These are phyloP conservation scores for Dendrocalamus latiflorus DNA, from an alignment of 202 grass and related monocot genomes.

Conservation along the genomic window DNA sequence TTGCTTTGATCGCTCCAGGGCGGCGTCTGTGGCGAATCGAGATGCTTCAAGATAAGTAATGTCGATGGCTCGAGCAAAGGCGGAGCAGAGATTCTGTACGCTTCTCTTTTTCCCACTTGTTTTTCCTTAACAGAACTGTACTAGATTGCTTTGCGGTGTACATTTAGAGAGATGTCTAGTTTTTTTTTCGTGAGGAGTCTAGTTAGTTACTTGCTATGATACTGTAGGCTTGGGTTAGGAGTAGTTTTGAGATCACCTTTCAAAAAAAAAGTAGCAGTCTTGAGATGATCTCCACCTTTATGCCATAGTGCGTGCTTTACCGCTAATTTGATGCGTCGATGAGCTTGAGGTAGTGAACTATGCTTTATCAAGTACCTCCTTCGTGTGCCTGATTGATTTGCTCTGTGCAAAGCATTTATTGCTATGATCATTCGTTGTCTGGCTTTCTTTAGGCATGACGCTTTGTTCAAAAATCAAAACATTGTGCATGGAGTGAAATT, in stretches of 20 bases:
- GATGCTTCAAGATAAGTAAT: slow-evolving; percentile 82
- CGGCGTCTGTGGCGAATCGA: slow-evolving; percentile 41
- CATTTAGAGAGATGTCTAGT: not conserved
- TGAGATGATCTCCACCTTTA: not conserved
- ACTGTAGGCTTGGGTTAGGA: not conserved
- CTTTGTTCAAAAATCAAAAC: slow-evolving; percentile 12
- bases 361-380: not conserved
- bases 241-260: not conserved
- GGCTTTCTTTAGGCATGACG: not conserved
- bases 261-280: not conserved
- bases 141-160: not conserved
- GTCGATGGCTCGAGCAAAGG: slow-evolving; percentile 23
- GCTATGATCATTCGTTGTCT: not conserved
- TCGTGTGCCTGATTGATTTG: not conserved
- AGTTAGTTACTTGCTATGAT: not conserved
- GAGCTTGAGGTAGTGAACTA: not conserved
- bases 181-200: no score
- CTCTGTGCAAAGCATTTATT: not conserved
- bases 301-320: not conserved
- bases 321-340: not conserved
- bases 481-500: not conserved
- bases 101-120: not conserved
- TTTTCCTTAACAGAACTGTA: not conserved
- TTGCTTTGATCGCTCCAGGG: slow-evolving; percentile 36
- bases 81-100: slow-evolving; percentile 74